Evolutionary conservation across 768 basidiomycete species (phyloP).

Genomic region (Tulasnella sp.): DNA sequence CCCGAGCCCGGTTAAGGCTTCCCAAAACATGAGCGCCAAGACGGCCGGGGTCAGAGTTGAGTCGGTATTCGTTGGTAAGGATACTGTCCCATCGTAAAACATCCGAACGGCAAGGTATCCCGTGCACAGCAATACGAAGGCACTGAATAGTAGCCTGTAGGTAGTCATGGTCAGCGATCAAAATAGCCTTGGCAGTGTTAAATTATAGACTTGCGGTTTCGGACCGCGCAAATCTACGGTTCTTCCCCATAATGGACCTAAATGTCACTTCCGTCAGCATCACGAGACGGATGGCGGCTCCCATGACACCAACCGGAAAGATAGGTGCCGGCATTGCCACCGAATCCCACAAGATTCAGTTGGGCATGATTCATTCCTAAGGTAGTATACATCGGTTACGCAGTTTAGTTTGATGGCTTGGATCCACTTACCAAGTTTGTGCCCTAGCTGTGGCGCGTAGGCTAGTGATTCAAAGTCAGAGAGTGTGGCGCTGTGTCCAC

Average conservation of each 20-base stretch:
- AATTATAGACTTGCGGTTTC: slow-evolving; percentile 27
- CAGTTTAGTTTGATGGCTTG: not conserved
- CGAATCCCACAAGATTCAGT: slow-evolving; percentile 53
- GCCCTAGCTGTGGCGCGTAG: slow-evolving; percentile 76
- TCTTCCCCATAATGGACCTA: slow-evolving; percentile 67
- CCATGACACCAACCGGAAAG: slow-evolving; percentile 32
- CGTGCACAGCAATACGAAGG: slow-evolving; percentile 45
- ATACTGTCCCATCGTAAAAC: slow-evolving; percentile 45
- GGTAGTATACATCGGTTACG: not conserved
- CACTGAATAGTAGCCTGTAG: slow-evolving; percentile 42
- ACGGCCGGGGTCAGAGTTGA: slow-evolving; percentile 34
- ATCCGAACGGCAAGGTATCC: slow-evolving; percentile 67
- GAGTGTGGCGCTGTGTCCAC: not conserved
- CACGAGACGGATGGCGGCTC: slow-evolving; percentile 46
- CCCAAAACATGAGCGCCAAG: slow-evolving; percentile 43
- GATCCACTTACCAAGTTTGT: slow-evolving; percentile 40
- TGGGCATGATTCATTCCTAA: slow-evolving; percentile 53
- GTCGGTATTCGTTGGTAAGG: slow-evolving; percentile 26
- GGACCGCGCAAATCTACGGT: slow-evolving; percentile 67
- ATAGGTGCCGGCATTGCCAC: not conserved
- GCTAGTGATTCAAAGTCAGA: slow-evolving; percentile 32
- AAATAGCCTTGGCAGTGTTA: not conserved
- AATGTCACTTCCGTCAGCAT: slow-evolving; percentile 59
- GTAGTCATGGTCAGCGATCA: not conserved
- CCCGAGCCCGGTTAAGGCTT: slow-evolving; percentile 64